Conservation (phyloP, 345 rosid genomes). For the Citrus unshiu region DNA sequence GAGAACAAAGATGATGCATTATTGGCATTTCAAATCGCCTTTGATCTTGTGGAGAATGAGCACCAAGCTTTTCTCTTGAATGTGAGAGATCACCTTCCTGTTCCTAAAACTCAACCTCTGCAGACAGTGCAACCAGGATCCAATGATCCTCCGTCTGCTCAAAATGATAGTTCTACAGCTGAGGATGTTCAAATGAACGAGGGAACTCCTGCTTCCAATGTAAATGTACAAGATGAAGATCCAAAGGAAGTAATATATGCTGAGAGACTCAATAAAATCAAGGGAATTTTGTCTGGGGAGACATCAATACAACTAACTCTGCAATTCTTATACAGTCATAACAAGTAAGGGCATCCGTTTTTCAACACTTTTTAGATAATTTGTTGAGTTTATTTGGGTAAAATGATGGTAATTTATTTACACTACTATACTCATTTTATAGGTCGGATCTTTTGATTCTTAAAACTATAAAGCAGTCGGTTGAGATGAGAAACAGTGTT, state of each 20-base stretch:
- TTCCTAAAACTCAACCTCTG: slow-evolving; percentile 52
- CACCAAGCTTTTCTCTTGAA: slow-evolving; percentile 96
- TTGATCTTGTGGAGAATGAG: slow-evolving; percentile 98
- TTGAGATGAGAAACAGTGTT: slow-evolving; percentile 97
- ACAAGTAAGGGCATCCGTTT: slow-evolving; percentile 53
- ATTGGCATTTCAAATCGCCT: slow-evolving; percentile 87
- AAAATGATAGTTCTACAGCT: slow-evolving; percentile 49
- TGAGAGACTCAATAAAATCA: slow-evolving; percentile 80
- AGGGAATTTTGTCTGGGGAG: slow-evolving; percentile 93
- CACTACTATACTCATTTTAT: slow-evolving; percentile 18
- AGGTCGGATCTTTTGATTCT: slow-evolving; percentile 94
- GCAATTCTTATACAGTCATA: slow-evolving; percentile 90
- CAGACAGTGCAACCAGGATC: slow-evolving; percentile 53
- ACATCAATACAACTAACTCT: slow-evolving; percentile 90
- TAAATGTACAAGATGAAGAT: slow-evolving; percentile 43
- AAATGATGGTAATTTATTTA: background rate
- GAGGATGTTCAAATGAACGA: slow-evolving; percentile 83
- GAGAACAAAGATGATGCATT: slow-evolving; percentile 82
- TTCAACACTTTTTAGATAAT: background rate
- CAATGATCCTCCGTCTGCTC: slow-evolving; percentile 40
- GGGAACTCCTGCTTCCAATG: slow-evolving; percentile 49
- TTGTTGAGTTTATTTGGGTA: background rate
- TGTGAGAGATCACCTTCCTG: slow-evolving; percentile 78
- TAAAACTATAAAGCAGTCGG: slow-evolving; percentile 96
- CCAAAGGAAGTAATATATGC: slow-evolving; percentile 63